These are phyloP conservation scores for Echria macrotheca DNA, from an alignment of 495 filamentous ascomycete genomes.

Conservation along the genomic window DNA sequence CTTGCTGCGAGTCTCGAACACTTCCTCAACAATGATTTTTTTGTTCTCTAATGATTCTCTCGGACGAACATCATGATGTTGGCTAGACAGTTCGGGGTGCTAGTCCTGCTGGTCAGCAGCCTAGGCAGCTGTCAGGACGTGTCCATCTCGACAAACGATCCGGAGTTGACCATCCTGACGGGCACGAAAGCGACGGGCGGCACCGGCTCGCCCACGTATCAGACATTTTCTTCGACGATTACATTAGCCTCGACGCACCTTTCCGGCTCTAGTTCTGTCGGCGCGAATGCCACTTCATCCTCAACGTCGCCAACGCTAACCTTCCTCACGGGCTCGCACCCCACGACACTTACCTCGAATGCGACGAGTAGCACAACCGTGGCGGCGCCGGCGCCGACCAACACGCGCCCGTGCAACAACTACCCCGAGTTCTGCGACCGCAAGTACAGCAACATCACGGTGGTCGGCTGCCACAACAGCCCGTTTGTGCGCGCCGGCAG, in stretches of 20 bases:
- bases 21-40: no score
- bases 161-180: slow-evolving; percentile 33
- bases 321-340: slow-evolving; percentile 38
- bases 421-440: slow-evolving; percentile 78
- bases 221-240: slow-evolving; percentile 30
- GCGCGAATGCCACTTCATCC: slow-evolving; percentile 38
- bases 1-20: no score
- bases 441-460: slow-evolving; percentile 83
- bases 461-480: slow-evolving; percentile 81
- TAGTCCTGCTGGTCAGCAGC: no score
- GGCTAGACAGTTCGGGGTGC: no score
- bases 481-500: slow-evolving; percentile 70
- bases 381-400: slow-evolving; percentile 45
- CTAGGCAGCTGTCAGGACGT: slow-evolving; percentile 6
- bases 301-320: slow-evolving; percentile 33
- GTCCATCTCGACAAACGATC: slow-evolving; percentile 7
- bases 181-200: slow-evolving; percentile 30
- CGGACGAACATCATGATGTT: no score
- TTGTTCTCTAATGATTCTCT: no score
- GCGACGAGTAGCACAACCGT: slow-evolving; percentile 34
- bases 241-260: slow-evolving; percentile 29
- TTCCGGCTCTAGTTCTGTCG: slow-evolving; percentile 16
- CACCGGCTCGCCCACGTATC: slow-evolving; percentile 29
- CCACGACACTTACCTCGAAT: slow-evolving; percentile 25
- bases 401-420: slow-evolving; percentile 78